Percentiles rank a stretch among this genome's conserved stretches.
Conservation (phyloP, 805 yeast species). For the Candida ortonii region DNA sequence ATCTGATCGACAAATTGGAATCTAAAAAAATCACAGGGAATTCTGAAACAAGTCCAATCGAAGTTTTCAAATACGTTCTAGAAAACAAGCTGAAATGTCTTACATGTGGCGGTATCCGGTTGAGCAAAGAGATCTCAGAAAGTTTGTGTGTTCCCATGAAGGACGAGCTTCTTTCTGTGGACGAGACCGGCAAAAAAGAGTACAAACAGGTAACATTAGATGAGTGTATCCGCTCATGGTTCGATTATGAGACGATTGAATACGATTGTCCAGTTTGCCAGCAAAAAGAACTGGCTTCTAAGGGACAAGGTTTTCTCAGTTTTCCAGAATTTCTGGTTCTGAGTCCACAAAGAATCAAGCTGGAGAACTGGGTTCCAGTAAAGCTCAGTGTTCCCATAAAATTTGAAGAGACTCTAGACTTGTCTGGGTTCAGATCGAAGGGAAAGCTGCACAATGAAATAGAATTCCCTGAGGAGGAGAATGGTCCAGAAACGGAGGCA, state of each 20-base stretch:
- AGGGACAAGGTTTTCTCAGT: constrained; percentile 49
- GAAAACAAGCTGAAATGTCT: constrained; percentile 61
- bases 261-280: constrained; percentile 60
- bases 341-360: constrained; percentile 73
- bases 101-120: constrained; percentile 58
- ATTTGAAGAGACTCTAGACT: constrained; percentile 40
- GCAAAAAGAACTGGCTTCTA: constrained; percentile 34
- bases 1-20: constrained; percentile 63
- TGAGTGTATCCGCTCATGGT: constrained; percentile 46
- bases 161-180: constrained; percentile 36
- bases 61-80: constrained; percentile 59
- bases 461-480: constrained; percentile 40
- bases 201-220: constrained; percentile 50
- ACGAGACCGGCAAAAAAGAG: constrained; percentile 43
- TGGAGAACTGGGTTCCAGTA: constrained; percentile 87
- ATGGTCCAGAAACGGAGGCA: constrained; percentile 24
- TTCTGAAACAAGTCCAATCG: constrained; percentile 43
- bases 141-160: constrained; percentile 59
- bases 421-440: constrained; percentile 41
- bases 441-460: constrained; percentile 43
- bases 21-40: constrained; percentile 34
- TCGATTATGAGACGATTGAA: constrained; percentile 55
- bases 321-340: constrained; percentile 71
- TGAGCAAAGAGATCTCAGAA: constrained; percentile 56
- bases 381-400: constrained; percentile 73